Percentiles rank a stretch among this genome's conserved stretches.
These are phyloP conservation scores for Acanthamoeba castellanii DNA, from an alignment of 208 protist genomes.

Conservation along the genomic window DNA sequence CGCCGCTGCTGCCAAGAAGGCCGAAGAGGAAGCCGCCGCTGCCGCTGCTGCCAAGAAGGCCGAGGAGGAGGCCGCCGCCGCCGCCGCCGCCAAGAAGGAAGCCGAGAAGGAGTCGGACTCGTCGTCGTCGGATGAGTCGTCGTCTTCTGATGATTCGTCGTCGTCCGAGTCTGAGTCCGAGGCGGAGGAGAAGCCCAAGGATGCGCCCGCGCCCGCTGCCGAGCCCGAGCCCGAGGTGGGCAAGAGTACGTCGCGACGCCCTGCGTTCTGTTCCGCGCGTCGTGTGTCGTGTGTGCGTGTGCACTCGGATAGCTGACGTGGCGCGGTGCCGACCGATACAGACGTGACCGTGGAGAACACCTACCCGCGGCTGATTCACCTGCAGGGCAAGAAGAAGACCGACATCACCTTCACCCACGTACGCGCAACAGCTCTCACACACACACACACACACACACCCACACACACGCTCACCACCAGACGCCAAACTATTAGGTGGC, in stretches of 20 bases:
- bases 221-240: not conserved
- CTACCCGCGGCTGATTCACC: not conserved
- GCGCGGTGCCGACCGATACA: no score
- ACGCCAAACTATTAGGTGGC: not conserved
- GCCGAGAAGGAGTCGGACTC: not conserved
- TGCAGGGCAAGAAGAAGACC: slow-evolving; percentile 20
- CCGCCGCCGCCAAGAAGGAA: not conserved
- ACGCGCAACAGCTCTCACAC: not conserved
- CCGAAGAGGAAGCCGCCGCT: not conserved
- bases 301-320: no score
- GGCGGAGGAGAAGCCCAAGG: not conserved
- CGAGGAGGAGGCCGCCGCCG: no score
- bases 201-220: not conserved
- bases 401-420: slow-evolving; percentile 27
- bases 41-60: no score
- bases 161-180: not conserved
- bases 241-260: not conserved
- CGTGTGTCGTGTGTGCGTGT: not conserved
- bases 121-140: not conserved
- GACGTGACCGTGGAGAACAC: not conserved
- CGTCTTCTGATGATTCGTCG: not conserved
- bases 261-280: no score
- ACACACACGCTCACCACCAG: no score
- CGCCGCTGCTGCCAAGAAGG: not conserved
- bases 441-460: not conserved